Conservation (phyloP, 768 basidiomycete genomes). For the Tricholoma hemisulphureum region DNA sequence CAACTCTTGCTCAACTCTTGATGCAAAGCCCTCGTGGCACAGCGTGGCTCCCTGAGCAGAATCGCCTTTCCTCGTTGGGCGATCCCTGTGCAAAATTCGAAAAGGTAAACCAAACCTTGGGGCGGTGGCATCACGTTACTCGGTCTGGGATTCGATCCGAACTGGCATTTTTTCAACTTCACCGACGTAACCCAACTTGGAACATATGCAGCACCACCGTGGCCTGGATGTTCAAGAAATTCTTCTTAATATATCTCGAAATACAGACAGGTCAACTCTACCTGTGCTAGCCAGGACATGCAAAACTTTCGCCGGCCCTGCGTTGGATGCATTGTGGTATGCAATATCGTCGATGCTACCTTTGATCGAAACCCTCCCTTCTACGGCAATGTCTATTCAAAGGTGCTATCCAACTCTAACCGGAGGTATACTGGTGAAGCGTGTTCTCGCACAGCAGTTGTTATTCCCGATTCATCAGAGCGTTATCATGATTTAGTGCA, state of each 20-base stretch:
- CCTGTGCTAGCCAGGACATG: constrained; percentile 9
- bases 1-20: no score
- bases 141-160: no score
- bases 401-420: background rate
- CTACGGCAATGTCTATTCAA: no score
- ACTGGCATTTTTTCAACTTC: no score
- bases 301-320: constrained; percentile 6
- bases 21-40: no score
- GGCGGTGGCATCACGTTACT: no score
- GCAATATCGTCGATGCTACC: background rate
- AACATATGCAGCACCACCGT: background rate
- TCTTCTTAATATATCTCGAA: background rate
- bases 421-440: background rate
- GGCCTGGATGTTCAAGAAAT: background rate
- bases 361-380: constrained; percentile 1
- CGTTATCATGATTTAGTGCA: background rate
- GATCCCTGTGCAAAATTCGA: no score
- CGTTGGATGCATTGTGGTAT: constrained; percentile 12
- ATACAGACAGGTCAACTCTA: background rate
- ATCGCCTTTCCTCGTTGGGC: no score
- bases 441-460: background rate
- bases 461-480: background rate
- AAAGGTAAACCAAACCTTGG: no score
- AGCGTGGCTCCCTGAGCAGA: no score
- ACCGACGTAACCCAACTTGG: no score